Evolutionary conservation across 192 early-diverging fungal genomes (phyloP), one percentile per base, ranked within the genome.

Genomic region (Borealophlyctis nickersoniae): DNA sequence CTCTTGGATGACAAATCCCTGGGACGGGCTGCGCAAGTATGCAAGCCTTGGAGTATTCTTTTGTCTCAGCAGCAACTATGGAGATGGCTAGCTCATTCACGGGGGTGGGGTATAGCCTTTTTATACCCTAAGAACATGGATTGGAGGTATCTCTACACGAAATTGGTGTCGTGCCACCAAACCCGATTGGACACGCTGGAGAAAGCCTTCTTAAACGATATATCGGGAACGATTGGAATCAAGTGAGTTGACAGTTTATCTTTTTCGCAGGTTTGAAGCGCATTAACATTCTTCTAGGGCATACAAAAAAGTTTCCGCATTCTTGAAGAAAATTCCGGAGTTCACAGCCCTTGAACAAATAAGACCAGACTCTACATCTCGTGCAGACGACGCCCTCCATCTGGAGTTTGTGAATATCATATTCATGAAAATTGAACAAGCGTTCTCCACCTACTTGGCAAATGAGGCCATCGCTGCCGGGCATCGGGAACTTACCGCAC

Each of bases 91-190:
- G 32, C 26, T 32, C 28, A 49, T 27, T 5, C 14, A 13, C 62
- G 48, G 29, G 65, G 65, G 0, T 67, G 65, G 65, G 65, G 65
- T 1, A 29, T 67, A 1, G 1, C 60, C 9, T 67, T 67, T 32
- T 13, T 19, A 16, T 64, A 64, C 36, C 56, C 56, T 2, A 66
- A 66, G 7, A 23, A 26, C 23, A 19, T 65, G 62, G 29, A 34
- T 24, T 67, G 65, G 65, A 68, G 34, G 49, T 22, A 29, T 4
- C 61, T 52, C 63, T 65, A 64, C 36, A 22, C 31, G 1, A 68
- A 14, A 14, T 30, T 65, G 56, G 27, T 13, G 7, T 13, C 28
- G 14, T 36, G 14, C 22, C 9, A 19, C 19, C 22, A 67, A 51
- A 19, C 22, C 7, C 60, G 60, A 14, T 11, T 49, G 23, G 19